Evolutionary conservation across 805 yeast species (phyloP).

Genomic region (Sugiyamaella boreocaroliniensis): DNA sequence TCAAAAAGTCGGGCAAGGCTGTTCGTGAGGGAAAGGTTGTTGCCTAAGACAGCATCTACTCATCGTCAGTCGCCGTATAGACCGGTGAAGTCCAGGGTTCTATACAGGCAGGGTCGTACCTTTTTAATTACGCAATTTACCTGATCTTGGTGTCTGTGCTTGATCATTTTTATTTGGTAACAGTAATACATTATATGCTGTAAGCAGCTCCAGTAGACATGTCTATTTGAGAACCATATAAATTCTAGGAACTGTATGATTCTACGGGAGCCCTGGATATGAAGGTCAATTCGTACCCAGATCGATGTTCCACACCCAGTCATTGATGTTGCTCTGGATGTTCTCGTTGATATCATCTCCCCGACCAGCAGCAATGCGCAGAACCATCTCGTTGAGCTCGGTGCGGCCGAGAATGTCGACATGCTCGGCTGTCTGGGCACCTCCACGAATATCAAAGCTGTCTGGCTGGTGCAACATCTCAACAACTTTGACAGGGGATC

Average conservation of each 20-base stretch:
- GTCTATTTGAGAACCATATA: too few species aligned
- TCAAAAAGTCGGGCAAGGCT: conserved; percentile 85
- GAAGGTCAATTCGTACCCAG: conserved; percentile 30
- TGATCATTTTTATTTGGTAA: too few species aligned
- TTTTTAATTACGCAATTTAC: too few species aligned
- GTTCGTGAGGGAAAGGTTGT: conserved; percentile 59
- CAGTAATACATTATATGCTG: too few species aligned
- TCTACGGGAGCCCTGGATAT: background rate
- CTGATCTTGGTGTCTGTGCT: too few species aligned
- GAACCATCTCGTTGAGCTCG: conserved; percentile 77
- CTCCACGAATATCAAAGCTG: conserved; percentile 90
- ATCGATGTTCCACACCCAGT: conserved; percentile 54
- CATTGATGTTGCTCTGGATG: conserved; percentile 50
- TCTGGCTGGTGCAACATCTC: conserved; percentile 94
- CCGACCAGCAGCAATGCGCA: conserved; percentile 74
- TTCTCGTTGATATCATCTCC: conserved; percentile 62
- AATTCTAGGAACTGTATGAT: background rate
- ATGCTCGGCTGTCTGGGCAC: conserved; percentile 96
- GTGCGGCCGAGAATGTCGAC: conserved; percentile 94
- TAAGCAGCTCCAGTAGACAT: too few species aligned
- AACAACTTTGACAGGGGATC: conserved; percentile 64
- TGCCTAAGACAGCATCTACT: conserved; percentile 24
- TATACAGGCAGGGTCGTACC: too few species aligned
- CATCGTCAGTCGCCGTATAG: too few species aligned
- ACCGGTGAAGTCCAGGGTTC: too few species aligned